Evolutionary conservation across 805 yeast genomes (phyloP).

Genomic region (Sugiyamaella lignohabitans): DNA sequence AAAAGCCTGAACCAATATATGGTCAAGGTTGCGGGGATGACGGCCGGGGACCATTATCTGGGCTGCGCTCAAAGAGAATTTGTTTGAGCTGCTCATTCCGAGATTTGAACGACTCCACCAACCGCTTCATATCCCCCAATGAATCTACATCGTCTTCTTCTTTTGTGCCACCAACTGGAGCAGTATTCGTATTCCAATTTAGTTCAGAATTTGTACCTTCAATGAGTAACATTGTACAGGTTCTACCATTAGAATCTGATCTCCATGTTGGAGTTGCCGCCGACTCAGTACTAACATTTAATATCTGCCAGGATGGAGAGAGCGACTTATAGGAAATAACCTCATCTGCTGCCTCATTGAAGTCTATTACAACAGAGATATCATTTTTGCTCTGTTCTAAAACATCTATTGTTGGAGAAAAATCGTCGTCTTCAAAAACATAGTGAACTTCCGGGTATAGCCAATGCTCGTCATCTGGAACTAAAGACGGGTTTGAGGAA

Average conservation of each 20-base stretch:
- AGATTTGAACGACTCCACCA: slow-evolving; percentile 14
- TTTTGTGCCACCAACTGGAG: neutral
- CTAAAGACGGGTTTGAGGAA: neutral
- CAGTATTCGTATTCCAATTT: too few species aligned
- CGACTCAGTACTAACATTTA: slow-evolving; percentile 20
- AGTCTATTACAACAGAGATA: slow-evolving; percentile 32
- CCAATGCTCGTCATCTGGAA: slow-evolving; percentile 1
- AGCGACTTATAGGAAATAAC: slow-evolving; percentile 30
- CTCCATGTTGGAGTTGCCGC: slow-evolving; percentile 14
- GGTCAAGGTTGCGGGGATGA: too few species aligned
- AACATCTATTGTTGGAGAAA: slow-evolving; percentile 30
- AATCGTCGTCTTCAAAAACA: slow-evolving; percentile 33
- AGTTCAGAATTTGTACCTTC: slow-evolving; percentile 8
- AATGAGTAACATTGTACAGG: slow-evolving; percentile 3
- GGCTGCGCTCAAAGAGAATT: neutral
- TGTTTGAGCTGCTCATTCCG: slow-evolving; percentile 16
- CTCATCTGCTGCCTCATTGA: slow-evolving; percentile 30
- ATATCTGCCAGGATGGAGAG: slow-evolving; percentile 35
- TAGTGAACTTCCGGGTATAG: slow-evolving; percentile 35
- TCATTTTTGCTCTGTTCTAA: slow-evolving; percentile 28
- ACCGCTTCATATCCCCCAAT: slow-evolving; percentile 4
- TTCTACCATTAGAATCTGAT: slow-evolving; percentile 4
- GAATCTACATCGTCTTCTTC: neutral
- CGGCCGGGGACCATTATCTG: too few species aligned
- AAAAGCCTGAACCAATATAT: too few species aligned